phyloP scores from a whole-genome alignment of 192 early-diverging fungal genomes.

The Pilaira anomala region DNA sequence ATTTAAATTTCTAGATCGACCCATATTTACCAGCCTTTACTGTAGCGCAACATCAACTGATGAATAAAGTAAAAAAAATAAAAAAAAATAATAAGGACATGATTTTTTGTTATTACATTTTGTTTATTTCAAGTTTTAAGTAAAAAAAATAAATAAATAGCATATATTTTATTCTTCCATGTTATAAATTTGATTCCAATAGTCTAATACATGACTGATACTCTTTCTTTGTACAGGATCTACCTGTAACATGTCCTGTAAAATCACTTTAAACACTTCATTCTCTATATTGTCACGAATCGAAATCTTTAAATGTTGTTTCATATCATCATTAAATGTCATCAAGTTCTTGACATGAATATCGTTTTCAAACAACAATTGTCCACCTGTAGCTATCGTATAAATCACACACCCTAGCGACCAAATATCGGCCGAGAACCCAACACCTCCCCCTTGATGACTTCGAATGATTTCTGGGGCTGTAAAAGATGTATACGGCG shows the following conservation, averaged over 20 bases:
- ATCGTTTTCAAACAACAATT: neutral
- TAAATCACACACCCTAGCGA: neutral
- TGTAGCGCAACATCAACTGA: too few species aligned
- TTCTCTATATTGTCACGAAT: neutral
- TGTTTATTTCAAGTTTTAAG: constrained; percentile 1
- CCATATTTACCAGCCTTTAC: too few species aligned
- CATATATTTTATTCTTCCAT: neutral
- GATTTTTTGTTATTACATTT: neutral
- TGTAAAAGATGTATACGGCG: neutral
- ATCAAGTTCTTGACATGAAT: neutral
- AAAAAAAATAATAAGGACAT: neutral
- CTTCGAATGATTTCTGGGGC: neutral
- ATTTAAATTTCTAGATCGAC: neutral
- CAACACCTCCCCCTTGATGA: neutral
- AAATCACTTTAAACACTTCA: neutral
- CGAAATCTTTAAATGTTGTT: neutral
- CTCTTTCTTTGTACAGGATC: neutral
- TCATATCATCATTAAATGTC: neutral
- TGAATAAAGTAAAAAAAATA: neutral
- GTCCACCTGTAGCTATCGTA: neutral
- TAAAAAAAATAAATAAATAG: too few species aligned
- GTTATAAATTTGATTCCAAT: neutral
- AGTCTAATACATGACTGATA: neutral
- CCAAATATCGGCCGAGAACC: constrained; percentile 15
- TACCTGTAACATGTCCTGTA: neutral